Conservation (phyloP, 2,329 filamentous ascomycete species). For the Cladosporium sp. region DNA sequence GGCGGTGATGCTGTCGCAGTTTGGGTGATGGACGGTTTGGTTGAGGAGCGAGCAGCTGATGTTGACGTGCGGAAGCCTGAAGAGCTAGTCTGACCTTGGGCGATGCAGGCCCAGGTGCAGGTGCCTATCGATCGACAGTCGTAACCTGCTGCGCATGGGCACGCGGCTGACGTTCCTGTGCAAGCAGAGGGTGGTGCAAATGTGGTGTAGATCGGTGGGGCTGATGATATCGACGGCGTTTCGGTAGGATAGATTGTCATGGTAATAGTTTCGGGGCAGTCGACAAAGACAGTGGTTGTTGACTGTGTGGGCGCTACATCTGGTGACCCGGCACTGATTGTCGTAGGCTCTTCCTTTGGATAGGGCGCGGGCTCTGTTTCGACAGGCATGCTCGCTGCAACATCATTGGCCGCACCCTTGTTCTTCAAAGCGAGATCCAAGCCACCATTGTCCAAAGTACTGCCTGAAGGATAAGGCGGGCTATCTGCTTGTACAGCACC, state of each 20-base stretch:
- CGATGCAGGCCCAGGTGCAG: conserved; percentile 29
- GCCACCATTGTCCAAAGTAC: not conserved
- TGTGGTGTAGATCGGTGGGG: conserved; percentile 24
- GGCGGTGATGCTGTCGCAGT: not conserved
- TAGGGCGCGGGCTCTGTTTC: not conserved
- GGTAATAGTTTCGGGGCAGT: conserved; percentile 30
- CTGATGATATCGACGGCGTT: conserved; percentile 7
- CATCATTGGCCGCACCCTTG: not conserved
- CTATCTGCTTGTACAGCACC: not conserved
- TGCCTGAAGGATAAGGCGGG: not conserved
- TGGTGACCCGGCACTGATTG: not conserved
- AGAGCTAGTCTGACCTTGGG: conserved; percentile 22
- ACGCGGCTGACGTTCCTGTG: conserved; percentile 27
- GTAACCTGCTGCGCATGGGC: conserved; percentile 28
- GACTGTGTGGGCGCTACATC: conserved; percentile 3
- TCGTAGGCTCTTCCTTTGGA: not conserved
- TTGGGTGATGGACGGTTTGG: not conserved
- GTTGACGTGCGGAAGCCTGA: conserved; percentile 22
- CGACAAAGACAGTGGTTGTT: conserved; percentile 27
- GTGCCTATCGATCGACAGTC: conserved; percentile 25
- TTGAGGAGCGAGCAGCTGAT: conserved; percentile 8
- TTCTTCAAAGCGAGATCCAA: not conserved
- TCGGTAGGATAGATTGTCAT: conserved; percentile 25
- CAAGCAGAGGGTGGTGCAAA: conserved; percentile 24
- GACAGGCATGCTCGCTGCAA: not conserved